Evolutionary conservation across 1,139 yeast genomes (phyloP).

Genomic region (Lodderomyces oxycetoniae): DNA sequence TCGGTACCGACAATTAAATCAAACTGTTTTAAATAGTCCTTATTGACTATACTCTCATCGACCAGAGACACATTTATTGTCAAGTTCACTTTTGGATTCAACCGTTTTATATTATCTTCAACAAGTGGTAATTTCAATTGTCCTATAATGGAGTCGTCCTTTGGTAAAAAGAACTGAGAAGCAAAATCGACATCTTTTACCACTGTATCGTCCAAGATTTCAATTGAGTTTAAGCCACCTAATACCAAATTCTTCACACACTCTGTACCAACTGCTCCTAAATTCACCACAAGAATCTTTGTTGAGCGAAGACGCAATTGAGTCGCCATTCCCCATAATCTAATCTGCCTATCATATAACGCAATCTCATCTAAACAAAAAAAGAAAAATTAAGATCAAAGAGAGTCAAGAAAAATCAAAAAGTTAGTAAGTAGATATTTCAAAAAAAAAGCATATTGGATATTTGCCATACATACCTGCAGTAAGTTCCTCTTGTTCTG

Average conservation of each 20-base stretch:
- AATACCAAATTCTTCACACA: slow-evolving; percentile 78
- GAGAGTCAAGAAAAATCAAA: too few species aligned
- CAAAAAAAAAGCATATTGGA: too few species aligned
- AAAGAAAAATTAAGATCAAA: background rate
- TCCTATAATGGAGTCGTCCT: slow-evolving; percentile 46
- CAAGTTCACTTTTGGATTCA: slow-evolving; percentile 73
- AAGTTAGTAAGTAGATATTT: too few species aligned
- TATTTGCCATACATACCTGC: slow-evolving; percentile 15
- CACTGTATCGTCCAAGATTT: slow-evolving; percentile 56
- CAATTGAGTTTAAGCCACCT: slow-evolving; percentile 81
- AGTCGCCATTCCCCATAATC: slow-evolving; percentile 96
- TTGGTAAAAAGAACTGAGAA: slow-evolving; percentile 73
- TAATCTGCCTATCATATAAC: slow-evolving; percentile 87
- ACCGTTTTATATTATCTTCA: slow-evolving; percentile 52
- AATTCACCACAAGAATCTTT: slow-evolving; percentile 58
- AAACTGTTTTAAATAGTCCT: slow-evolving; percentile 50
- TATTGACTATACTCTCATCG: slow-evolving; percentile 19
- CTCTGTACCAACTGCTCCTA: slow-evolving; percentile 76
- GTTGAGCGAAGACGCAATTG: slow-evolving; percentile 78
- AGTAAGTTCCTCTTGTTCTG: slow-evolving; percentile 8
- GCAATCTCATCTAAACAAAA: slow-evolving; percentile 66
- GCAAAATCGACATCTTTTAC: slow-evolving; percentile 64
- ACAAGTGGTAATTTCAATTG: slow-evolving; percentile 52
- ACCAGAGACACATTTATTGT: slow-evolving; percentile 36
- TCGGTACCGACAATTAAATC: slow-evolving; percentile 78